Evolutionary conservation across 345 rosid genomes (phyloP), one percentile per base, ranked within the genome.

Genomic region (Hibiscus syriacus): DNA sequence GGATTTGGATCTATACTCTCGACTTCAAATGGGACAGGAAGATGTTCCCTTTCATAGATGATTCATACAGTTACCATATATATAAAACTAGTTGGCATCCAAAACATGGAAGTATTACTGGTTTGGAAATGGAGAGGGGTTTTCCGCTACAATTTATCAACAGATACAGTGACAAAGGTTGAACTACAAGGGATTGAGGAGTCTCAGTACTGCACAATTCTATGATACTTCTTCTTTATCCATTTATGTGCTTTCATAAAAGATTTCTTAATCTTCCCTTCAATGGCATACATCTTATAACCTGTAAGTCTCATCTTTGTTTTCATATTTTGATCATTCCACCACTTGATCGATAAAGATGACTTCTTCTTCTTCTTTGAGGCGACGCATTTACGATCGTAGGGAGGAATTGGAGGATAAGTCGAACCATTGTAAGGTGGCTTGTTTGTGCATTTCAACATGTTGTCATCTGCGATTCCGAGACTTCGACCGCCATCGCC

Each of bases 251-350:
- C 70, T 67, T 32, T 67, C 60, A 20, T 67, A 2, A 67, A 4
- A 22, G 70, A 67, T 1, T 16, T 56, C 30, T 67, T 67, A 16
- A 67, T 19, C 20, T 67, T 67, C 3, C 70, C 70, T 36, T 67
- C 70, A 2, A 50, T 0, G 49, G 59, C 6, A 16, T 20, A 34
- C 26, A 53, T 53, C 32, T 67, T 67, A 53, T 67, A 67, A 0
- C 23, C 54, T 5, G 60, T 56, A 32, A 67, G 59, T 22, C 60
- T 52, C 46, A 29, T 53, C 50, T 53, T 67, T 14, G 36, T 53
- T 43, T 67, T 67, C 46, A 38, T 13, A 6, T 52, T 55, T 5
- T 60, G 59, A 13, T 67, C 70, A 8, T 67, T 67, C 60, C 60
- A 52, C 70, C 60, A 67, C 16, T 34, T 34, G 70, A 30, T 66